These are phyloP conservation scores for Chlamydomonas schloesseri DNA, from an alignment of 139 green algal species.

Conservation along the genomic window DNA sequence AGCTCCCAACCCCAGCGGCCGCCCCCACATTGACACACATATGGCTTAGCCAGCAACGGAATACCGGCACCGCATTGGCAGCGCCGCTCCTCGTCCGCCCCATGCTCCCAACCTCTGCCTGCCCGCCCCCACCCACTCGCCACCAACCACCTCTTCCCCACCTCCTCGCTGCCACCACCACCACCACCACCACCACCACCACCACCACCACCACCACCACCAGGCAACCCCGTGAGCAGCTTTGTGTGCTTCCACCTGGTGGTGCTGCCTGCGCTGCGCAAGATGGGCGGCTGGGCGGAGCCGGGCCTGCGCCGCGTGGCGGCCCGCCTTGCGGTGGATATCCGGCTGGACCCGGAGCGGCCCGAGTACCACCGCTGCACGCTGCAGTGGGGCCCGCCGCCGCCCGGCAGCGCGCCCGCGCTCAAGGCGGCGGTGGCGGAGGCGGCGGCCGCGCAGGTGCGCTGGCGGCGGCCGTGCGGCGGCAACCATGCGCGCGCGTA, in stretches of 20 bases:
- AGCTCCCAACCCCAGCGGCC: no score
- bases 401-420: constrained; percentile 5
- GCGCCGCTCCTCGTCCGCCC: no score
- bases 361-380: constrained; percentile 95
- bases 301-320: constrained; percentile 80
- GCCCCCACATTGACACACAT: no score
- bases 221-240: constrained; percentile 90
- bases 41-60: no score
- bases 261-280: constrained; percentile 85
- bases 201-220: background rate
- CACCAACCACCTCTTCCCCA: background rate
- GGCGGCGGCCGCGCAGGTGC: background rate
- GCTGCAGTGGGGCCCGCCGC: constrained; percentile 59
- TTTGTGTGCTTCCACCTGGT: constrained; percentile 96
- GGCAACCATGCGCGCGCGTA: no score
- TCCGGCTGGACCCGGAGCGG: constrained; percentile 92
- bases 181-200: background rate
- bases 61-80: no score
- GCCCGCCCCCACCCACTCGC: no score
- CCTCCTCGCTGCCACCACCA: background rate
- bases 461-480: background rate
- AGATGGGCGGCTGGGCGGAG: constrained; percentile 83
- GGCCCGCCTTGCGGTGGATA: constrained; percentile 53
- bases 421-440: background rate
- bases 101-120: no score